Conservation (phyloP, 352 stramenopile species). For the Phytophthora crassamura region DNA sequence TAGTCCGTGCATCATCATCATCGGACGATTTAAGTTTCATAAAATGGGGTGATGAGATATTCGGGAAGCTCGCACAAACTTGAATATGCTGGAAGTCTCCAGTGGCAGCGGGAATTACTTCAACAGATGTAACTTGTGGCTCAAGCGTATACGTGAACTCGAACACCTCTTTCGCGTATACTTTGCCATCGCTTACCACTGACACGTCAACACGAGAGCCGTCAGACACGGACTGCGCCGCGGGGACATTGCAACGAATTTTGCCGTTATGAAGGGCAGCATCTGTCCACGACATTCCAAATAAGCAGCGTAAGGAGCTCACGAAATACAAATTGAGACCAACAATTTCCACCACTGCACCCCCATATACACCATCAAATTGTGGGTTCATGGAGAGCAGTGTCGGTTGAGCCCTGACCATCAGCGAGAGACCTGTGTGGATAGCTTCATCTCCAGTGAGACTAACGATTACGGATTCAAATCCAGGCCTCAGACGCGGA, state of each 20-base stretch:
- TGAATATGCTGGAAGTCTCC: slow-evolving; percentile 20
- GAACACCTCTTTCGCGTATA: slow-evolving; percentile 41
- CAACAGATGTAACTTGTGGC: slow-evolving; percentile 34
- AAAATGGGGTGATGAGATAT: slow-evolving; percentile 13
- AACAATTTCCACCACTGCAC: slow-evolving; percentile 40
- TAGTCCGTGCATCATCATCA: not conserved
- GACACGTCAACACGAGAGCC: slow-evolving; percentile 37
- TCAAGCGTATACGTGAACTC: slow-evolving; percentile 35
- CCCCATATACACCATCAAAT: slow-evolving; percentile 39
- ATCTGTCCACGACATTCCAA: slow-evolving; percentile 29
- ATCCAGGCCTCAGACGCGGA: slow-evolving; percentile 30
- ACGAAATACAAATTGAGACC: slow-evolving; percentile 42
- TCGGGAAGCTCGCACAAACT: slow-evolving; percentile 24
- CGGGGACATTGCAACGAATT: slow-evolving; percentile 37
- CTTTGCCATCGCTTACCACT: slow-evolving; percentile 13
- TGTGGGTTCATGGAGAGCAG: slow-evolving; percentile 40
- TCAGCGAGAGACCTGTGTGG: slow-evolving; percentile 25
- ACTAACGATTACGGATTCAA: slow-evolving; percentile 33
- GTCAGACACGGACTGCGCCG: slow-evolving; percentile 5
- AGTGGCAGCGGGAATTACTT: slow-evolving; percentile 13
- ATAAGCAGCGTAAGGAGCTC: slow-evolving; percentile 41
- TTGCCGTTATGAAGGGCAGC: slow-evolving; percentile 30
- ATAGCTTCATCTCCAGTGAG: slow-evolving; percentile 35
- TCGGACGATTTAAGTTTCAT: slow-evolving; percentile 25
- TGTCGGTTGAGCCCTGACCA: slow-evolving; percentile 26